Evolutionary conservation across 495 filamentous ascomycete species (phyloP), one percentile per base, ranked within the genome.

Genomic region (Podospora appendiculata): DNA sequence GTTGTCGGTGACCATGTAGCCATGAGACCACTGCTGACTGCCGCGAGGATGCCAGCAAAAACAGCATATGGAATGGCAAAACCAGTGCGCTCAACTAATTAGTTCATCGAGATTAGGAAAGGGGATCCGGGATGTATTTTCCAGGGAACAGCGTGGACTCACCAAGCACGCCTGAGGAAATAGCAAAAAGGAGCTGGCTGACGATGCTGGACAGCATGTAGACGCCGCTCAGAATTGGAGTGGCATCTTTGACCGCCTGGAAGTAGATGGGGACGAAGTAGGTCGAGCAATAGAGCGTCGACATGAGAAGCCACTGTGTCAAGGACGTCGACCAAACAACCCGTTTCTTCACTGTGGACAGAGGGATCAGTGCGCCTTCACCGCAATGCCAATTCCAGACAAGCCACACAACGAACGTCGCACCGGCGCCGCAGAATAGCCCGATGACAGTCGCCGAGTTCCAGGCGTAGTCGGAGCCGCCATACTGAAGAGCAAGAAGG

Each of bases 401-500:
- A 16, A 78, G 58, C 64, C 90, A 95, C n/a, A 56, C 53, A 41
- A 75, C 44, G n/a, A 79, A 67, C 3, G 88, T 70, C 4, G 88
- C 57, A 1, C 70, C 82, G 47, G 80, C 82, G 10, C 86, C 61
- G 12, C 84, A 71, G 18, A 91, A 78, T 0, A 91, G 71, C 1
- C 74, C 81, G 47, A 90, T 82, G 56, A 89, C 80, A 8, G 77
- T 75, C 12, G 70, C 73, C 45, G 73, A 73, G 32, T 60, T 64
- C 88, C 88, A 92, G 2, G 68, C 52, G 51, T 86, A 86, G 34
- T 70, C 75, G 5, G 71, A 72, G 1, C 87, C 89, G 39, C 87
- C 89, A 85, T 86, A 92, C 58, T 92, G 86, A 8, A 95, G 72
- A 0, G 86, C 89, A 0, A 93, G 69, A 18, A 93, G 61, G 4